phyloP scores from a whole-genome alignment of 2,329 filamentous ascomycete genomes.

The Blumeria hordei region DNA sequence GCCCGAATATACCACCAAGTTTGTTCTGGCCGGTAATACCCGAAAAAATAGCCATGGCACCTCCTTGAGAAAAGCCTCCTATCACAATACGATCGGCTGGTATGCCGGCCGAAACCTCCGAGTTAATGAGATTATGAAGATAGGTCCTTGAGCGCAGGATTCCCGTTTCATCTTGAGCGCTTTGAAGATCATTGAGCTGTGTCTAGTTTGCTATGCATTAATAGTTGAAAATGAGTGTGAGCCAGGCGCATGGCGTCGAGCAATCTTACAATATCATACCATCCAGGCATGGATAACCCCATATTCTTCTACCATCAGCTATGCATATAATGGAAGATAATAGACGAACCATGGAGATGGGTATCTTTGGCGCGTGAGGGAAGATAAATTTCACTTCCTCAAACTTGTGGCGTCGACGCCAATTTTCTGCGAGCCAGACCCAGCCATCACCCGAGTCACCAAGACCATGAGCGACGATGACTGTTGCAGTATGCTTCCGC shows the following conservation, averaged over 20 bases:
- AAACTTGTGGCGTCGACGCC: conserved; percentile 55
- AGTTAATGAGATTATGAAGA: conserved; percentile 55
- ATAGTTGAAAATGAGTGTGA: not conserved
- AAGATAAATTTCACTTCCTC: conserved; percentile 85
- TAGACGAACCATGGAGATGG: conserved; percentile 45
- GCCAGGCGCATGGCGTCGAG: not conserved
- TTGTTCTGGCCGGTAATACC: conserved; percentile 50
- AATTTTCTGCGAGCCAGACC: conserved; percentile 69
- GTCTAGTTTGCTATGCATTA: conserved; percentile 12
- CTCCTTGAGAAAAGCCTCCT: conserved; percentile 70
- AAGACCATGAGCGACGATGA: conserved; percentile 83
- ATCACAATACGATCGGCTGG: conserved; percentile 62
- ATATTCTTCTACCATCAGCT: conserved; percentile 28
- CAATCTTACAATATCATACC: conserved; percentile 52
- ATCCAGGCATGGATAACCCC: conserved; percentile 63
- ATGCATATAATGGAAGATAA: not conserved
- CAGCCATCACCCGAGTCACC: conserved; percentile 65
- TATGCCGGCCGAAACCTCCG: conserved; percentile 62
- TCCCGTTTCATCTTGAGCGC: conserved; percentile 42
- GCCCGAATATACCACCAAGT: conserved; percentile 66
- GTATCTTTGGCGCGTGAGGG: conserved; percentile 69
- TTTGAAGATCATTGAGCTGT: conserved; percentile 21
- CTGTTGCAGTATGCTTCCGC: conserved; percentile 70
- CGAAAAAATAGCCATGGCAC: conserved; percentile 62
- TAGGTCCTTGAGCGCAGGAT: conserved; percentile 50